Conservation (phyloP, 1,139 yeast genomes). For the Sugiyamaella neomexicana region DNA sequence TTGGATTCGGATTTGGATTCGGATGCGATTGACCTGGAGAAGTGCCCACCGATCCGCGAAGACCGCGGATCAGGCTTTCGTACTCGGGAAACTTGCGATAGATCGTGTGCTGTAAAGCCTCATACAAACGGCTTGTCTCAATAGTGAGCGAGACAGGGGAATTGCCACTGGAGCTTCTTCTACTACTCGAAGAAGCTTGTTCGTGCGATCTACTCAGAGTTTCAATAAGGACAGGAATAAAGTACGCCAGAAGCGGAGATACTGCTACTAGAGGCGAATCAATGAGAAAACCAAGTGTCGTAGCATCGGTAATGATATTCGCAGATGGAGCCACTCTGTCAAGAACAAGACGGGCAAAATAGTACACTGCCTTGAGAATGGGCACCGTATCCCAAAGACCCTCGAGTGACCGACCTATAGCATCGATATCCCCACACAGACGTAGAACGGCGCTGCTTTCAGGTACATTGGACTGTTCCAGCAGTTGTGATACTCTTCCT, state of each 20-base stretch:
- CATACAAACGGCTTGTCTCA: slow-evolving; percentile 20
- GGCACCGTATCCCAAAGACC: slow-evolving; percentile 37
- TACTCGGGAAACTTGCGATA: slow-evolving; percentile 29
- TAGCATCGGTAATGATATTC: slow-evolving; percentile 22
- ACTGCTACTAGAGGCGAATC: slow-evolving; percentile 35
- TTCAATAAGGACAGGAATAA: slow-evolving; percentile 29
- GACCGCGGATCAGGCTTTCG: slow-evolving; percentile 20
- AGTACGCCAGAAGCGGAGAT: slow-evolving; percentile 33
- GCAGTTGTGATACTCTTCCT: slow-evolving; percentile 20
- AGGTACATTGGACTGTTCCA: slow-evolving; percentile 5
- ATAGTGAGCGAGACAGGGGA: neutral
- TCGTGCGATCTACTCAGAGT: slow-evolving; percentile 21
- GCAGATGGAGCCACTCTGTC: slow-evolving; percentile 19
- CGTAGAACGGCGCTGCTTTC: slow-evolving; percentile 13
- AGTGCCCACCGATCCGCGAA: neutral
- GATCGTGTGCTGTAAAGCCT: slow-evolving; percentile 26
- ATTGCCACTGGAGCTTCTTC: neutral
- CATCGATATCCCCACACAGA: slow-evolving; percentile 17
- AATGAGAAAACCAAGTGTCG: slow-evolving; percentile 27
- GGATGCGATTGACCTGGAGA: neutral
- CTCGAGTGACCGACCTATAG: slow-evolving; percentile 24
- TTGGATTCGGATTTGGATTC: neutral
- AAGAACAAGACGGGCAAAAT: slow-evolving; percentile 28
- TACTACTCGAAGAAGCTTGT: neutral
- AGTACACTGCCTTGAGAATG: slow-evolving; percentile 35